Evolutionary conservation across 2,329 filamentous ascomycete genomes (phyloP), one percentile per base, ranked within the genome.

Genomic region (Sphaerulina populicola): DNA sequence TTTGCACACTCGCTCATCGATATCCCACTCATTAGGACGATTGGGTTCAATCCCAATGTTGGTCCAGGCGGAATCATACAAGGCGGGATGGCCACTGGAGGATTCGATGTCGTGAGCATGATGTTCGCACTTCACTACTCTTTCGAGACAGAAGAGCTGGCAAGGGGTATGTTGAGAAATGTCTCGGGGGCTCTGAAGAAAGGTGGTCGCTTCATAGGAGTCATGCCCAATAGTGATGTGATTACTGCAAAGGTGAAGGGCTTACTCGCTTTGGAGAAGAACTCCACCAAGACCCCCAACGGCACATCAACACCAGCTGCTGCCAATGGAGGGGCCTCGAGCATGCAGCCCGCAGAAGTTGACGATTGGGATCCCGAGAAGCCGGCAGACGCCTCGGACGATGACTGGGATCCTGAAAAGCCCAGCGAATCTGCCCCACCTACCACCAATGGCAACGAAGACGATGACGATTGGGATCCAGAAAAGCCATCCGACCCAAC

Each of bases 121-220:
- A 98, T 98, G 93, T 98, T 98, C 69, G 94, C 89, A 64, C 93
- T 98, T 82, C 93, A 98, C 72, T 98, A 98, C 68, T 90, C 93
- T 5, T 98, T 97, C 61, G 93, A 97, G 73, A 88, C 77, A 47
- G 91, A 98, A 68, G 80, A 81, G 43, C 94, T 95, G 69, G 88
- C 91, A 2, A 81, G 88, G 40, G 86, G 81, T 56, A 97, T 98
- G 93, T 77, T 98, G 50, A 80, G 83, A 63, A 98, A 98, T 64
- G 91, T 98, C 2, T 85, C 93, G 0, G 86, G 89, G 1, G 80
- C 86, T 2, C 71, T 98, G 63, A 95, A 91, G 69, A 96, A 97
- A 67, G 93, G 93, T 21, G 93, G 93, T 1, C 82, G 89, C 35
- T 94, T 98, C 69, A 84, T 98, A 51, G 93, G 93, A 29, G 89